These are phyloP conservation scores for Pisolithus thermaeus DNA, from an alignment of 1,284 basidiomycete genomes.

Conservation along the genomic window DNA sequence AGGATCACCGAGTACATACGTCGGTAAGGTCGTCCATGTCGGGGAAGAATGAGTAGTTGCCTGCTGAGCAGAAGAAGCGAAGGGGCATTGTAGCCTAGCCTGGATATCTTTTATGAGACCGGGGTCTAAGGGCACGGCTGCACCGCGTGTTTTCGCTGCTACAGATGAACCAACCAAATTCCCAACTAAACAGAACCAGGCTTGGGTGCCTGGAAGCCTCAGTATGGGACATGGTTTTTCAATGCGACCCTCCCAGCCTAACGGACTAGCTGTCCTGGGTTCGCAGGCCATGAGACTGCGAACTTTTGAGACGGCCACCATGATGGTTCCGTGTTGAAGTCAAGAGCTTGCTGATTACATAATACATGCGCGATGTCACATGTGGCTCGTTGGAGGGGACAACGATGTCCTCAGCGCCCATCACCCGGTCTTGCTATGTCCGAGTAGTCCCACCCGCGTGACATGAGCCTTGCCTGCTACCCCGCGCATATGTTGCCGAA, in stretches of 20 bases:
- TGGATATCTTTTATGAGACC: conserved; percentile 24
- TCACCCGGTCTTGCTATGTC: too few species aligned
- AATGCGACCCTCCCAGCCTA: conserved; percentile 10
- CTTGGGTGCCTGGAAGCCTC: conserved; percentile 18
- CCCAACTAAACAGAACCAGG: conserved; percentile 9
- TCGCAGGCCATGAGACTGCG: too few species aligned
- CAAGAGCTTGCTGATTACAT: too few species aligned
- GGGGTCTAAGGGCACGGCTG: conserved; percentile 29
- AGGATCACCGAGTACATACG: conserved; percentile 8
- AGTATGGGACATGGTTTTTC: conserved; percentile 21
- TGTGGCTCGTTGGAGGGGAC: too few species aligned
- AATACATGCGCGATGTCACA: too few species aligned
- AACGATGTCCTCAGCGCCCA: too few species aligned
- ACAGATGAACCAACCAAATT: conserved; percentile 22
- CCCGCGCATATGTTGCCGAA: too few species aligned
- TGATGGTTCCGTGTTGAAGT: too few species aligned
- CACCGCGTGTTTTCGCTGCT: conserved; percentile 22
- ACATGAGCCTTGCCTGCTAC: too few species aligned
- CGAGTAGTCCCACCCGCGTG: too few species aligned
- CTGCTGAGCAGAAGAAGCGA: conserved; percentile 23
- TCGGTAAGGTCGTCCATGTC: conserved; percentile 14
- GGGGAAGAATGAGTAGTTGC: conserved; percentile 18
- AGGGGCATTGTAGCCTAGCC: conserved; percentile 22
- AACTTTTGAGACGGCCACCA: too few species aligned
- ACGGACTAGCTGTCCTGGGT: too few species aligned